Evolutionary conservation across 768 basidiomycete genomes (phyloP).

Genomic region (Trametes maxima): DNA sequence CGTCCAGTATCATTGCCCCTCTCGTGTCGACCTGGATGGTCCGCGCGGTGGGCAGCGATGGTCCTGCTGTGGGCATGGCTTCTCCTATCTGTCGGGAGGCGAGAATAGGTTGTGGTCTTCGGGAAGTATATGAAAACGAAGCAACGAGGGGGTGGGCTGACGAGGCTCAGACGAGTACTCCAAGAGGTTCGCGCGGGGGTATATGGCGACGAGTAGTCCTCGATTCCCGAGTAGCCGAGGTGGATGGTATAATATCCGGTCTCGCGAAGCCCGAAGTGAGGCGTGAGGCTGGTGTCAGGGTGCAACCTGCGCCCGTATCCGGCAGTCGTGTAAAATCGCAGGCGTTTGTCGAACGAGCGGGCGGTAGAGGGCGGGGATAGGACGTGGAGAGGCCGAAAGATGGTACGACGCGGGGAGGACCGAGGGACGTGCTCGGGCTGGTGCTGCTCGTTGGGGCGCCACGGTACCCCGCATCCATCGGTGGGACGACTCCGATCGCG

Average conservation of each 20-base stretch:
- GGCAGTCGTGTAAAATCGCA: neutral
- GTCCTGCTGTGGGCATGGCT: conserved; percentile 38
- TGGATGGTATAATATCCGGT: conserved; percentile 7
- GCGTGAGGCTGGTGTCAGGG: neutral
- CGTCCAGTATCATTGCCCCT: conserved; percentile 89
- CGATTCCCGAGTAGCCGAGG: conserved; percentile 16
- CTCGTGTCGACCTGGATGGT: conserved; percentile 95
- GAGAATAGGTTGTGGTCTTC: neutral
- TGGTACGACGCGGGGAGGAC: neutral
- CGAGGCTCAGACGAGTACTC: too few relatives aligned
- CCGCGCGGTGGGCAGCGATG: conserved; percentile 77
- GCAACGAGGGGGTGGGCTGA: neutral
- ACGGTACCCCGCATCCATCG: conserved; percentile 12
- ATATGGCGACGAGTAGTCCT: neutral
- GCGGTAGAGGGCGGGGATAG: neutral
- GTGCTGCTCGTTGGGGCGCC: conserved; percentile 3
- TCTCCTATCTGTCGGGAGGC: neutral
- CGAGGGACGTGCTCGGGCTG: neutral
- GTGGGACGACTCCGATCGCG: conserved; percentile 15
- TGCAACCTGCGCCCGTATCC: neutral
- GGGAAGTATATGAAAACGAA: neutral
- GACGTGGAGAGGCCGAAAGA: neutral
- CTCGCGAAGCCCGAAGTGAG: neutral
- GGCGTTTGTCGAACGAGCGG: neutral
- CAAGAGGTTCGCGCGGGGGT: too few relatives aligned